Percentiles rank a stretch among this genome's conserved stretches.
Conservation (phyloP, 2,329 filamentous ascomycete genomes). For the Pseudogymnoascus sp. region DNA sequence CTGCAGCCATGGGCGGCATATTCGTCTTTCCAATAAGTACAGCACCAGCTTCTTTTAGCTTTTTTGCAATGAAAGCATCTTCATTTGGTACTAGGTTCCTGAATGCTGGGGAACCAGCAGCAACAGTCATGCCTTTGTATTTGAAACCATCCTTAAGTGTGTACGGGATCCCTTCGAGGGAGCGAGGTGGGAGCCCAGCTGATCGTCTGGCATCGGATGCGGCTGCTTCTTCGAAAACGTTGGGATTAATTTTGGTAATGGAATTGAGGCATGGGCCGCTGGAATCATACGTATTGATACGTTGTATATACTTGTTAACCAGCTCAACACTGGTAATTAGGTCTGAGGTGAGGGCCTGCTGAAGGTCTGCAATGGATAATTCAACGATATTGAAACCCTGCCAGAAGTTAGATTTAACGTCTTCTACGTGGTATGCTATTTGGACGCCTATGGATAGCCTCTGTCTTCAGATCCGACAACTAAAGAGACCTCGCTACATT, state of each 20-base stretch:
- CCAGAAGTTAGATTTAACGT: too few species aligned
- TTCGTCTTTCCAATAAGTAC: constrained; percentile 50
- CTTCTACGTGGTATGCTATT: too few species aligned
- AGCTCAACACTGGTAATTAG: constrained; percentile 38
- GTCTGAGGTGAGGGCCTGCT: constrained; percentile 34
- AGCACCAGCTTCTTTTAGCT: constrained; percentile 41
- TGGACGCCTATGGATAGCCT: too few species aligned
- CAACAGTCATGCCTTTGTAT: constrained; percentile 44
- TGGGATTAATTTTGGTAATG: constrained; percentile 40
- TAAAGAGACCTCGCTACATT: too few species aligned
- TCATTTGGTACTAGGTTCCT: constrained; percentile 40
- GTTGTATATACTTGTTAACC: constrained; percentile 38
- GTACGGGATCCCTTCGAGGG: constrained; percentile 49
- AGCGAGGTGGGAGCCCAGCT: constrained; percentile 29
- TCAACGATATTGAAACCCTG: constrained; percentile 33
- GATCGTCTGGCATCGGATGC: constrained; percentile 40
- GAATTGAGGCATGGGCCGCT: constrained; percentile 37
- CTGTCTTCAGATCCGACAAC: too few species aligned
- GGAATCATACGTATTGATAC: constrained; percentile 41
- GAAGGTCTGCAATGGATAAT: constrained; percentile 39
- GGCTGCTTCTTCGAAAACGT: constrained; percentile 39
- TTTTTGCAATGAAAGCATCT: constrained; percentile 44
- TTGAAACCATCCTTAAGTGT: constrained; percentile 53
- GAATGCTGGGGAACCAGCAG: constrained; percentile 49
- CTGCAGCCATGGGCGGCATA: constrained; percentile 53